Evolutionary conservation across 2,329 filamentous ascomycete species (phyloP).

Genomic region (Zasmidium angulare): DNA sequence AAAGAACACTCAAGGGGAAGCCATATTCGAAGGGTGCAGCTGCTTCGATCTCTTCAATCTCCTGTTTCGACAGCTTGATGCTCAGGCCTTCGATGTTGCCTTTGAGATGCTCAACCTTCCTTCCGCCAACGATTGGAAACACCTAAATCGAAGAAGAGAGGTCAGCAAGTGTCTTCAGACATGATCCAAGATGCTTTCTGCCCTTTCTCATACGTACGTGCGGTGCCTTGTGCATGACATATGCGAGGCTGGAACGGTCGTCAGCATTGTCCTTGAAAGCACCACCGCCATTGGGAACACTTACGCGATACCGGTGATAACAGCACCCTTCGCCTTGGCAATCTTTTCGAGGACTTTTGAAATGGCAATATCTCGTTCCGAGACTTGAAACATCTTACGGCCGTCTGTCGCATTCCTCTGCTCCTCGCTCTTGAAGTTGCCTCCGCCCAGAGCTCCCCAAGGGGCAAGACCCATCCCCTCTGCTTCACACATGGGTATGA

Average conservation of each 20-base stretch:
- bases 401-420: slow-evolving; percentile 13
- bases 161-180: too few relatives aligned
- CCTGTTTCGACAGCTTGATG: slow-evolving; percentile 58
- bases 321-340: slow-evolving; percentile 53
- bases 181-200: too few relatives aligned
- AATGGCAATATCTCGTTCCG: slow-evolving; percentile 33
- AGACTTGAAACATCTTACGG: slow-evolving; percentile 3
- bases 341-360: slow-evolving; percentile 61
- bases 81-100: slow-evolving; percentile 67
- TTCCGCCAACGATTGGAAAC: slow-evolving; percentile 70
- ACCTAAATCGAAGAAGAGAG: too few relatives aligned
- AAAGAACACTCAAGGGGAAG: slow-evolving; percentile 65
- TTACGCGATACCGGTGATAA: slow-evolving; percentile 36
- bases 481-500: slow-evolving; percentile 61
- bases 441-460: slow-evolving; percentile 50
- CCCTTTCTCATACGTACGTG: too few relatives aligned
- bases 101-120: slow-evolving; percentile 68
- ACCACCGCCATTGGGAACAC: background rate
- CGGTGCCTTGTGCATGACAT: slow-evolving; percentile 64
- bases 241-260: slow-evolving; percentile 53
- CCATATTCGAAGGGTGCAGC: slow-evolving; percentile 63
- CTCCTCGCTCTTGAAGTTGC: slow-evolving; percentile 44
- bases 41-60: slow-evolving; percentile 65
- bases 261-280: background rate
- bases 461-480: slow-evolving; percentile 61